phyloP scores from a whole-genome alignment of 495 filamentous ascomycete genomes.

The Penicillium mononematosum region DNA sequence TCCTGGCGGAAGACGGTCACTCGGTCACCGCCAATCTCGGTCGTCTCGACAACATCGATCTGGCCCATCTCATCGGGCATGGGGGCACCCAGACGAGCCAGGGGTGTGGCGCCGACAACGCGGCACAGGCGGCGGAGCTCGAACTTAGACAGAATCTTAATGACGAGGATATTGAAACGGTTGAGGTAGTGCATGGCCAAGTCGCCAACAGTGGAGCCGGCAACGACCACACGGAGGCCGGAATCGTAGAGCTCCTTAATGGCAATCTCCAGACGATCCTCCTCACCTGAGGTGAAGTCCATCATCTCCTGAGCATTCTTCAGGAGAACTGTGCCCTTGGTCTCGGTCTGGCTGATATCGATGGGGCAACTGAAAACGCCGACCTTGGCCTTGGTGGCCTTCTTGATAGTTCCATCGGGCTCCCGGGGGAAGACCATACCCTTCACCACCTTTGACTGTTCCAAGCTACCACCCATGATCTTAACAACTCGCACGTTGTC shows the following conservation, averaged over 20 bases:
- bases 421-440: slow-evolving; percentile 98
- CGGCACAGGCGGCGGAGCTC: slow-evolving; percentile 91
- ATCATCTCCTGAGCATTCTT: slow-evolving; percentile 99
- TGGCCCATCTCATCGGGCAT: slow-evolving; percentile 99
- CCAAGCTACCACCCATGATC: slow-evolving; percentile 96
- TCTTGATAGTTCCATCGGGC: slow-evolving; percentile 86
- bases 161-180: slow-evolving; percentile 89
- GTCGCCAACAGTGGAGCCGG: slow-evolving; percentile 88
- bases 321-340: slow-evolving; percentile 98
- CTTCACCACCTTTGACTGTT: slow-evolving; percentile 90
- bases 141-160: slow-evolving; percentile 98
- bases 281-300: slow-evolving; percentile 96
- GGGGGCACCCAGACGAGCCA: slow-evolving; percentile 91
- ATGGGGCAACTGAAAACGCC: slow-evolving; percentile 95
- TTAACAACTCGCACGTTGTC: slow-evolving; percentile 99
- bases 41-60: slow-evolving; percentile 93
- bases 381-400: slow-evolving; percentile 88
- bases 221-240: slow-evolving; percentile 86
- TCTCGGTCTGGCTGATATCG: slow-evolving; percentile 95
- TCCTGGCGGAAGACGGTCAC: slow-evolving; percentile 99
- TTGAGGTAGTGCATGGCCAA: slow-evolving; percentile 97
- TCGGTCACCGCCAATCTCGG: slow-evolving; percentile 97
- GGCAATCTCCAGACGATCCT: slow-evolving; percentile 79
- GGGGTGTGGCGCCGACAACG: slow-evolving; percentile 92
- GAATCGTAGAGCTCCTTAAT: slow-evolving; percentile 97